These are phyloP conservation scores for Atalantia buxifolia DNA, from an alignment of 345 rosid species.

Conservation along the genomic window DNA sequence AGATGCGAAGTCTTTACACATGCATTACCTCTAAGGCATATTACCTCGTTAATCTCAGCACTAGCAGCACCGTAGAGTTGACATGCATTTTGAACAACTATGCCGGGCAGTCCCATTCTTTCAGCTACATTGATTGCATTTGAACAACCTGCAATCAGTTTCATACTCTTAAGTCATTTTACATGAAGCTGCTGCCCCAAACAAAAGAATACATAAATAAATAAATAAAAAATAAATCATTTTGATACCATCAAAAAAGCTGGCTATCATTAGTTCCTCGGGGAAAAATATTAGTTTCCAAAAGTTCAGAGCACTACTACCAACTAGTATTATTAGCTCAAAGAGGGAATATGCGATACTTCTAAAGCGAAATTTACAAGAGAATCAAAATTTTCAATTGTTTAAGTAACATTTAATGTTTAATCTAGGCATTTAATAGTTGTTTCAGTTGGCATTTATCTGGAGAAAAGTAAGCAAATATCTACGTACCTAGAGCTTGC, in stretches of 20 bases:
- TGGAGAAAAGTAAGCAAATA: background rate
- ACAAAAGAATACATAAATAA: no score
- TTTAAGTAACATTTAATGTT: background rate
- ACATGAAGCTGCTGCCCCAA: background rate
- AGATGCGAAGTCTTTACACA: background rate
- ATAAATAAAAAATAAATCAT: background rate
- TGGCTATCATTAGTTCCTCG: background rate
- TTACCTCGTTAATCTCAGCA: conserved; percentile 83
- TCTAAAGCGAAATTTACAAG: background rate
- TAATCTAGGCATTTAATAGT: background rate
- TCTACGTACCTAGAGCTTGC: background rate
- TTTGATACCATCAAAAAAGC: background rate
- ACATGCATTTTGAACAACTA: conserved; percentile 50
- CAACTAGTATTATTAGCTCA: background rate
- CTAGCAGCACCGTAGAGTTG: conserved; percentile 73
- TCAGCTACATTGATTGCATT: conserved; percentile 89
- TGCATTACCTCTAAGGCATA: background rate
- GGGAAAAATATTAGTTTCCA: background rate
- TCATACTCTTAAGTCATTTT: conserved; percentile 1
- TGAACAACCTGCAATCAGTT: conserved; percentile 62
- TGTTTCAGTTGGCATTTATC: background rate
- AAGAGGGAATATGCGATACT: background rate
- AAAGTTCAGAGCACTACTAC: background rate
- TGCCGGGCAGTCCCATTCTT: conserved; percentile 67
- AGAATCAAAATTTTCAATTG: background rate